Evolutionary conservation across 345 rosid species (phyloP).

Genomic region (Nephelium lappaceum): DNA sequence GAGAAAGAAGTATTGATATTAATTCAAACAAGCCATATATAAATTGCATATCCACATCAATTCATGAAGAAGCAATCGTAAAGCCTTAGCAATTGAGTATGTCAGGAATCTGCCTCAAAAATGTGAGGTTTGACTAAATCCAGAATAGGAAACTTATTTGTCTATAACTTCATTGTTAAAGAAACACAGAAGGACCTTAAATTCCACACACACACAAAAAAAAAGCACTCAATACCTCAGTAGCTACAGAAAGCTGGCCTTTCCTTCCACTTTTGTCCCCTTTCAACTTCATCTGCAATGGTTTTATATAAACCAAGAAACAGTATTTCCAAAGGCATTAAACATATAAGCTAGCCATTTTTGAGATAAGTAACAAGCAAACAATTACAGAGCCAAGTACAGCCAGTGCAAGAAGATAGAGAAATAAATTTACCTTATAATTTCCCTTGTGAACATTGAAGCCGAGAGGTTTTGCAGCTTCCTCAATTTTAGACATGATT

Average conservation of each 20-base stretch:
- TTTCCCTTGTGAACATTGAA: constrained; percentile 81
- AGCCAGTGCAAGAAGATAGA: not conserved
- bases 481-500: constrained; percentile 88
- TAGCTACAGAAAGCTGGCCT: constrained; percentile 91
- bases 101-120: too few relatives aligned
- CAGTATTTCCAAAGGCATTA: constrained; percentile 6
- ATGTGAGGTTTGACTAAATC: too few relatives aligned
- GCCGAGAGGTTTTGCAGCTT: constrained; percentile 94
- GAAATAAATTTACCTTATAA: constrained; percentile 65
- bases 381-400: not conserved
- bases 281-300: constrained; percentile 75
- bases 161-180: too few relatives aligned
- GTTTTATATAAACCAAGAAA: constrained; percentile 10
- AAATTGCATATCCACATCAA: not conserved
- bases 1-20: not conserved
- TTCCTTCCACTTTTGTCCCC: constrained; percentile 93
- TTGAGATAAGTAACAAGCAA: not conserved
- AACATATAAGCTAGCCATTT: constrained; percentile 9
- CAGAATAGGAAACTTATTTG: too few relatives aligned
- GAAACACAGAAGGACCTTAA: too few relatives aligned
- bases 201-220: too few relatives aligned
- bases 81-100: too few relatives aligned
- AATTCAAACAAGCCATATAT: not conserved
- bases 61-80: not conserved
- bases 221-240: constrained; percentile 63